Evolutionary conservation across 805 yeast species (phyloP).

Genomic region (Saccharomycopsis oosterbeekiorum): DNA sequence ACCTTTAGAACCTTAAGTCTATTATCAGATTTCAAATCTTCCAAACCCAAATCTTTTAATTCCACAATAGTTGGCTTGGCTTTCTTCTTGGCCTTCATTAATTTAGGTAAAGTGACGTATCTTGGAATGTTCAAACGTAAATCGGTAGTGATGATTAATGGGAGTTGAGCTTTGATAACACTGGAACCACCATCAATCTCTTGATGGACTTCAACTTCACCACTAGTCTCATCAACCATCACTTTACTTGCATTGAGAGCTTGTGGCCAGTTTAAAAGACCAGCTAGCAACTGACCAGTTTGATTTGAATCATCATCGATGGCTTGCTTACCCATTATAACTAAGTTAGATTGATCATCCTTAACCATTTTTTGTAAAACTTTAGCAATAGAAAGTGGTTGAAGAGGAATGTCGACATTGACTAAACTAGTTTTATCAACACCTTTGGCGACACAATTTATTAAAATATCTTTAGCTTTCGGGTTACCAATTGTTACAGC

Average conservation of each 20-base stretch:
- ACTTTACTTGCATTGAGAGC: conserved; percentile 19
- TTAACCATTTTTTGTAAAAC: conserved; percentile 65
- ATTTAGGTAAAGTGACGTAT: conserved; percentile 89
- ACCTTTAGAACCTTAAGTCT: conserved; percentile 59
- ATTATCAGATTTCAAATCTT: conserved; percentile 47
- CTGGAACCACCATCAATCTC: conserved; percentile 96
- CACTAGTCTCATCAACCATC: conserved; percentile 20
- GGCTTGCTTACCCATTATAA: conserved; percentile 91
- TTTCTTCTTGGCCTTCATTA: conserved; percentile 98
- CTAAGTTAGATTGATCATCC: conserved; percentile 61
- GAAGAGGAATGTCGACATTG: conserved; percentile 64
- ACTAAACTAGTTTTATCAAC: conserved; percentile 78
- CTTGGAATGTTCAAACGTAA: conserved; percentile 91
- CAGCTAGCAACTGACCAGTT: conserved; percentile 92
- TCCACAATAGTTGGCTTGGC: conserved; percentile 61
- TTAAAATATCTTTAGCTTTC: conserved; percentile 78
- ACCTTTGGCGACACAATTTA: conserved; percentile 92
- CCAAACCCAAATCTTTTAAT: conserved; percentile 61
- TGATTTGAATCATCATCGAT: conserved; percentile 93
- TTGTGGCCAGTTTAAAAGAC: conserved; percentile 18
- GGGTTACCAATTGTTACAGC: conserved; percentile 86
- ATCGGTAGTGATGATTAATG: conserved; percentile 85
- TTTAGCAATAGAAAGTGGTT: conserved; percentile 87
- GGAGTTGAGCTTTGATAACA: conserved; percentile 65
- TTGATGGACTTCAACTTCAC: conserved; percentile 59